Evolutionary conservation across 2,329 filamentous ascomycete species (phyloP).

Genomic region (Calonectria montana): DNA sequence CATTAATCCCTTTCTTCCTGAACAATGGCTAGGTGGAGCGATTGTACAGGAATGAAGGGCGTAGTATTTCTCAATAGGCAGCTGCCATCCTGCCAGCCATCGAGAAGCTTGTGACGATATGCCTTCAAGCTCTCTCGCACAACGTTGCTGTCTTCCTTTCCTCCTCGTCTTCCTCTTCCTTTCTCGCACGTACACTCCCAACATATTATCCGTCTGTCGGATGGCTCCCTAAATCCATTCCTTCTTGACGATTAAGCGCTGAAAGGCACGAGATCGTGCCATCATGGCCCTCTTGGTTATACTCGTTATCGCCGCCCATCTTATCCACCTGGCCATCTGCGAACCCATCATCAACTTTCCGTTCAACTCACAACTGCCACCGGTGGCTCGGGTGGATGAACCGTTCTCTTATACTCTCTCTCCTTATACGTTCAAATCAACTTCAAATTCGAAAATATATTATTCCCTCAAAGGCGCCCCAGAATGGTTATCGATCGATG

Average conservation of each 20-base stretch:
- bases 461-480: conserved; percentile 77
- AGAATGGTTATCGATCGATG: conserved; percentile 80
- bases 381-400: conserved; percentile 76
- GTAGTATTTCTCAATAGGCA: conserved; percentile 39
- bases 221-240: conserved; percentile 34
- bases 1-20: conserved; percentile 25
- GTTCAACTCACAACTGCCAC: conserved; percentile 86
- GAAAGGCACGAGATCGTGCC: conserved; percentile 34
- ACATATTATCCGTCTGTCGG: background rate
- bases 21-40: conserved; percentile 39
- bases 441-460: conserved; percentile 68
- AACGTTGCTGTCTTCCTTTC: conserved; percentile 20
- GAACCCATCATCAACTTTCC: conserved; percentile 70
- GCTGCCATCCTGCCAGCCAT: conserved; percentile 45
- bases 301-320: conserved; percentile 41
- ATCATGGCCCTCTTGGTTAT: conserved; percentile 46
- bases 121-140: conserved; percentile 27
- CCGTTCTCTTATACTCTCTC: conserved; percentile 80
- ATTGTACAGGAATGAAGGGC: conserved; percentile 53
- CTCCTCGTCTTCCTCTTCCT: conserved; percentile 26
- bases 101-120: conserved; percentile 38
- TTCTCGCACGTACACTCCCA: conserved; percentile 18
- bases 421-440: conserved; percentile 77
- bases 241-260: conserved; percentile 34
- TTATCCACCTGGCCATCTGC: conserved; percentile 47